phyloP scores from a whole-genome alignment of 257 asterid species.

The Echium plantagineum region DNA sequence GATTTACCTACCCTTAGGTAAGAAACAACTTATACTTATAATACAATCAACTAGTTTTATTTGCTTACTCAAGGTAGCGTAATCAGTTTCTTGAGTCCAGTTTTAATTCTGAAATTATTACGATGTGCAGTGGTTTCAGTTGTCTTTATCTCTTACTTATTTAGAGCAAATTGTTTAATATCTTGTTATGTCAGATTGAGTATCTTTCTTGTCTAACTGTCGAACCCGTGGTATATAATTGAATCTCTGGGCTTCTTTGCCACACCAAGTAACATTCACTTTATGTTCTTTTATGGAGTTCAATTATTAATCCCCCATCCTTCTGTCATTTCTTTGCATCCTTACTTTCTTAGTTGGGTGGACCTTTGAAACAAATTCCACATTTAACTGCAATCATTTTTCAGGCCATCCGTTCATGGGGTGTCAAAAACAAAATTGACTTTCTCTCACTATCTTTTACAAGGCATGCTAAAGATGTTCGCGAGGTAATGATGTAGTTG shows the following conservation, averaged over 20 bases:
- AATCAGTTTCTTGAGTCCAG: background rate
- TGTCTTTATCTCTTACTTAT: background rate
- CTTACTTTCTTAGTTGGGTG: background rate
- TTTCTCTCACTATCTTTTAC: conserved; percentile 83
- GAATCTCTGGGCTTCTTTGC: background rate
- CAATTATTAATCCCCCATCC: background rate
- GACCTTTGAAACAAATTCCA: background rate
- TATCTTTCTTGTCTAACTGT: background rate
- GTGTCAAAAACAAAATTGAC: conserved; percentile 78
- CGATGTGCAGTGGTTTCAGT: background rate
- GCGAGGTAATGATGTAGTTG: conserved; percentile 38
- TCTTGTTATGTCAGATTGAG: background rate
- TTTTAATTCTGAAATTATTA: too few species aligned
- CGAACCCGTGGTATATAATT: background rate
- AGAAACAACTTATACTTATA: conserved; percentile 3
- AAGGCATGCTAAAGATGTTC: conserved; percentile 91
- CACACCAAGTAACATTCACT: conserved; percentile 7
- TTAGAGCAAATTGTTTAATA: background rate
- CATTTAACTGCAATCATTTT: conserved; percentile 1
- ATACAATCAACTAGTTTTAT: background rate
- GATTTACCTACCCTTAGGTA: conserved; percentile 92
- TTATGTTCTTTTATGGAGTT: conserved; percentile 8
- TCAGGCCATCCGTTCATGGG: conserved; percentile 92
- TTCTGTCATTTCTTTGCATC: background rate
- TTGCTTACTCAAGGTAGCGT: background rate